Conservation (phyloP, 2,329 filamentous ascomycete species). For the Colletotrichum sp. region DNA sequence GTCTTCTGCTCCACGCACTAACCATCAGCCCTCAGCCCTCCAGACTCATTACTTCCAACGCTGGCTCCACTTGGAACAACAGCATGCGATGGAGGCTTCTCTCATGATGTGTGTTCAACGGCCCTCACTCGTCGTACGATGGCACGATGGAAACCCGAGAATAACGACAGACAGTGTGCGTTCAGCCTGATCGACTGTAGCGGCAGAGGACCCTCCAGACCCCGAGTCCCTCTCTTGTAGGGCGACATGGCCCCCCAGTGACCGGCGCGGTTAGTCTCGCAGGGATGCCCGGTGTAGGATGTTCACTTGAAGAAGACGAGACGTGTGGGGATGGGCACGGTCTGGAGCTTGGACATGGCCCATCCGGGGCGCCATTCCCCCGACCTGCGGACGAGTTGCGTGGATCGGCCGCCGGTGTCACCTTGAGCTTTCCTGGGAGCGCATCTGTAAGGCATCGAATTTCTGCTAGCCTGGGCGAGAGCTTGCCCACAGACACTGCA, state of each 20-base stretch:
- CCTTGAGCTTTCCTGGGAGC: neutral
- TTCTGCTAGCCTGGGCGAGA: neutral
- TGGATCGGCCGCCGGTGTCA: slow-evolving; percentile 14
- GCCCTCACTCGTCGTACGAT: neutral
- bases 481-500: neutral
- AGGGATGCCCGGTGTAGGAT: neutral
- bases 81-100: neutral
- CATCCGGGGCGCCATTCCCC: slow-evolving; percentile 6
- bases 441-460: neutral
- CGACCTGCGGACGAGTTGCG: neutral
- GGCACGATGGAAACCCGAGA: neutral
- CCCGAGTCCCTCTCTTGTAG: neutral
- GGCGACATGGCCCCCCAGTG: neutral
- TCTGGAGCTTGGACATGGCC: slow-evolving; percentile 10
- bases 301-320: slow-evolving; percentile 15
- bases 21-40: neutral
- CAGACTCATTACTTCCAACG: neutral
- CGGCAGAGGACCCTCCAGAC: neutral
- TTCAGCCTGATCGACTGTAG: neutral
- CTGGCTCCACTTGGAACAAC: neutral
- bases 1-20: neutral
- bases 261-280: slow-evolving; percentile 4
- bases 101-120: neutral
- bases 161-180: neutral
- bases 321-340: slow-evolving; percentile 19